Evolutionary conservation across 805 yeast species (phyloP).

Genomic region (Cyberlindnera misumaiensis): DNA sequence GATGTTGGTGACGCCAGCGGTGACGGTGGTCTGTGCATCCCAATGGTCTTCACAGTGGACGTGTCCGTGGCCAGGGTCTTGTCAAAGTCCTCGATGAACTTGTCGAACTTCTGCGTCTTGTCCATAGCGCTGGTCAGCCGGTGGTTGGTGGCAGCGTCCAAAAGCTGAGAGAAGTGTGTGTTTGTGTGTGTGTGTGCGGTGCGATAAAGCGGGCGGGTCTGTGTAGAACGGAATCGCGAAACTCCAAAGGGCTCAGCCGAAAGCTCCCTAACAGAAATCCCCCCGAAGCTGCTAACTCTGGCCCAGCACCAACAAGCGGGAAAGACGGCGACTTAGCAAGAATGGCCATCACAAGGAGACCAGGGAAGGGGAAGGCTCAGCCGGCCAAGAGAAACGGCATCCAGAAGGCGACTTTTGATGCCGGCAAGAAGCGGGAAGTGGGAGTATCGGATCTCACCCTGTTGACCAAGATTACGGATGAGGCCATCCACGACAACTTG

Average conservation of each 20-base stretch:
- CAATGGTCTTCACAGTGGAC: conserved; percentile 23
- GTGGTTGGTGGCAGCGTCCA: too few species aligned
- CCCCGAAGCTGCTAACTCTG: too few species aligned
- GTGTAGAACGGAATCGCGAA: too few species aligned
- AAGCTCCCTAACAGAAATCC: too few species aligned
- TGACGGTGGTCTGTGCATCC: conserved; percentile 5
- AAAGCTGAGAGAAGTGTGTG: too few species aligned
- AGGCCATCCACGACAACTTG: conserved; percentile 85
- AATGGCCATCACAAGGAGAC: conserved; percentile 78
- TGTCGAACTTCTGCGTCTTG: conserved; percentile 27
- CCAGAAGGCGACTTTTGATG: conserved; percentile 86
- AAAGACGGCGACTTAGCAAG: too few species aligned
- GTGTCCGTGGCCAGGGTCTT: conserved; percentile 29
- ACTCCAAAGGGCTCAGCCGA: too few species aligned
- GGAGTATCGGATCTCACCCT: conserved; percentile 95
- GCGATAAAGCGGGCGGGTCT: too few species aligned
- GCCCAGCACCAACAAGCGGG: too few species aligned
- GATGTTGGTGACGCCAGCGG: conserved; percentile 7
- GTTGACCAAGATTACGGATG: conserved; percentile 82
- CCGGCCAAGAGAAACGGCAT: conserved; percentile 56
- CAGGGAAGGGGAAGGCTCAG: conserved; percentile 49
- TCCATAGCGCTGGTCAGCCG: conserved; percentile 1
- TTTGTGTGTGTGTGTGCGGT: too few species aligned
- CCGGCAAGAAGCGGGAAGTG: conserved; percentile 88
- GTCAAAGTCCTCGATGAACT: conserved; percentile 31